phyloP scores from a whole-genome alignment of 129 eudicot species.

The Glebionis coronaria region DNA sequence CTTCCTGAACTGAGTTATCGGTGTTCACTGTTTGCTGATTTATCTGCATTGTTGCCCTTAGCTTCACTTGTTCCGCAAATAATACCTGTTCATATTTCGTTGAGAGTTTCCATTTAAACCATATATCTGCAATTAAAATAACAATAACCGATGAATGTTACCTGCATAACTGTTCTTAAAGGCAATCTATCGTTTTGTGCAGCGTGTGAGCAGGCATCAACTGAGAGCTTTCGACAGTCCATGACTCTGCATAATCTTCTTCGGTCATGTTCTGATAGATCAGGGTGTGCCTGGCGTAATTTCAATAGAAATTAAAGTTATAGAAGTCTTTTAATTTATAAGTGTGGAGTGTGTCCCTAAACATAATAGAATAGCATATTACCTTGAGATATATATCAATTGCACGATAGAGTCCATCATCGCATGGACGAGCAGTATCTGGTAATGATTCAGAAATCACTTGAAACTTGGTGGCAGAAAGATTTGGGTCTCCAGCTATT shows the following conservation, averaged over 20 bases:
- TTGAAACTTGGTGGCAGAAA: constrained; percentile 57
- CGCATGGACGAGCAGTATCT: constrained; percentile 56
- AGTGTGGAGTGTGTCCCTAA: no score
- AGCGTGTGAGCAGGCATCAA: constrained; percentile 80
- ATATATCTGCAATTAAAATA: neutral
- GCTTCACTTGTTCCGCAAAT: constrained; percentile 67
- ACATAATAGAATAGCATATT: neutral
- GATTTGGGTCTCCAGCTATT: constrained; percentile 70
- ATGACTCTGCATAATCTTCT: constrained; percentile 69
- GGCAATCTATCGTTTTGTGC: constrained; percentile 85
- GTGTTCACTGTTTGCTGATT: constrained; percentile 29
- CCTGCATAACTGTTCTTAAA: constrained; percentile 67
- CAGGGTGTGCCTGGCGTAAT: constrained; percentile 65
- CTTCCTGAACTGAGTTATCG: constrained; percentile 37
- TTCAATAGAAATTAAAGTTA: neutral
- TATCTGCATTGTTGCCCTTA: constrained; percentile 46
- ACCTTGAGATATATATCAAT: constrained; percentile 86
- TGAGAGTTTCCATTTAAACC: neutral
- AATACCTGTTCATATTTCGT: constrained; percentile 43
- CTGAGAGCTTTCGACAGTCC: constrained; percentile 70
- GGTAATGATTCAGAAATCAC: constrained; percentile 72
- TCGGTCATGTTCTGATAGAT: constrained; percentile 62
- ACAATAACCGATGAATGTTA: constrained; percentile 18
- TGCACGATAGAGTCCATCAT: constrained; percentile 86
- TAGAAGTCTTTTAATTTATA: neutral